These are phyloP conservation scores for Castanea mollissima DNA, from an alignment of 306 rosid species.

Conservation along the genomic window DNA sequence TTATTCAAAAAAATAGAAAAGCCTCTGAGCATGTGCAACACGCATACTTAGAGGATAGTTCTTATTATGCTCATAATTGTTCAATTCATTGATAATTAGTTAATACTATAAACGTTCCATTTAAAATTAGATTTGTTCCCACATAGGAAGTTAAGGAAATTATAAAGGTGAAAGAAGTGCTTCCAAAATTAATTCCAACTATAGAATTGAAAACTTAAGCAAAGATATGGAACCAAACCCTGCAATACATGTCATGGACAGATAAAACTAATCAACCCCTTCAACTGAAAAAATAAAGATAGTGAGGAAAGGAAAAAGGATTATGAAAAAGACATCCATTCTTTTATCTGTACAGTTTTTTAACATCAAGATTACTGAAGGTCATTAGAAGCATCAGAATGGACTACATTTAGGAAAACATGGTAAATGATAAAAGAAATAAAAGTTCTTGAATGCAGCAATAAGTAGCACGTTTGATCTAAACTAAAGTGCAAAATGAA, in stretches of 20 bases:
- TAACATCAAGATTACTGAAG: too few species aligned
- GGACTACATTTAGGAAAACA: too few species aligned
- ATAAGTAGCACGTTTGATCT: not conserved
- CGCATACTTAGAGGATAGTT: not conserved
- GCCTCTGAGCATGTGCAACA: too few species aligned
- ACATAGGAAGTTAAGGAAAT: not conserved
- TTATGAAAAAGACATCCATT: not conserved
- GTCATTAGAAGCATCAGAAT: too few species aligned
- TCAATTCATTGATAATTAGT: not conserved
- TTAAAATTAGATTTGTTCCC: not conserved
- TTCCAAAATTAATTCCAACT: not conserved
- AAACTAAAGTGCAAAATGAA: not conserved
- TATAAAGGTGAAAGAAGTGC: not conserved
- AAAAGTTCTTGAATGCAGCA: not conserved
- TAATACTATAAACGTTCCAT: not conserved
- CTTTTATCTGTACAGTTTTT: not conserved
- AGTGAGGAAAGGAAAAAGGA: not conserved
- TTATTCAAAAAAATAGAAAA: too few species aligned
- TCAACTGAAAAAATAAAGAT: not conserved
- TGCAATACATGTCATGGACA: not conserved
- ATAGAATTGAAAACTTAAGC: not conserved
- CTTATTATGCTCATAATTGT: not conserved
- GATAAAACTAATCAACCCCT: not conserved
- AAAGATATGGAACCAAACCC: not conserved
- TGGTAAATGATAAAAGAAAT: not conserved